Conservation (phyloP, 805 yeast genomes). For the Teunomyces aglyptinius region DNA sequence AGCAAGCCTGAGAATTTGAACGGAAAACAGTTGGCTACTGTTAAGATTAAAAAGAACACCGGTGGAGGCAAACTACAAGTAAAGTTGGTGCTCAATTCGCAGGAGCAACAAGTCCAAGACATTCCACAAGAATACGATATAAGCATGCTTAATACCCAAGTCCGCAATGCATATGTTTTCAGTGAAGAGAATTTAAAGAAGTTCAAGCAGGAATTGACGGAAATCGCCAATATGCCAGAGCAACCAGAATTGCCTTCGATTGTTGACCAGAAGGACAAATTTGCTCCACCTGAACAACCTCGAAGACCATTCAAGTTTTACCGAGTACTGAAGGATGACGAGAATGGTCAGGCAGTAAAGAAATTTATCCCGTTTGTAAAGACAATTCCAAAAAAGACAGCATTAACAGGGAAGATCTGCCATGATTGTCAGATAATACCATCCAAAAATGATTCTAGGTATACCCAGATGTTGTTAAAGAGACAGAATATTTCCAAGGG, state of each 20-base stretch:
- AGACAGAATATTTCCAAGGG: slow-evolving; percentile 50
- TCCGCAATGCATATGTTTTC: slow-evolving; percentile 82
- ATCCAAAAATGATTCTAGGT: slow-evolving; percentile 67
- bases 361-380: slow-evolving; percentile 76
- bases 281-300: slow-evolving; percentile 10
- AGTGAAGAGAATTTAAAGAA: slow-evolving; percentile 78
- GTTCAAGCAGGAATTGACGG: slow-evolving; percentile 50
- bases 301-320: slow-evolving; percentile 22
- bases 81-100: slow-evolving; percentile 51
- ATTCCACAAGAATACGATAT: slow-evolving; percentile 87
- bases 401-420: slow-evolving; percentile 79
- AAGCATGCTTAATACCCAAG: slow-evolving; percentile 71
- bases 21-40: slow-evolving; percentile 79
- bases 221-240: slow-evolving; percentile 50
- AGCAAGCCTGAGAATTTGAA: slow-evolving; percentile 53
- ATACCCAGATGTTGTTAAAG: slow-evolving; percentile 55
- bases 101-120: slow-evolving; percentile 24
- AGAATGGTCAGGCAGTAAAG: slow-evolving; percentile 21
- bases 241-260: slow-evolving; percentile 47
- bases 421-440: slow-evolving; percentile 93
- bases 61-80: slow-evolving; percentile 42
- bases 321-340: slow-evolving; percentile 31
- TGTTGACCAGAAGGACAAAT: slow-evolving; percentile 19
- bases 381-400: slow-evolving; percentile 86
- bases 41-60: slow-evolving; percentile 61